A percentile compares a stretch with the other conserved stretches of the same genome.
These are phyloP conservation scores for Boletellus deceptivus DNA, from an alignment of 1,284 basidiomycete genomes.

Conservation along the genomic window DNA sequence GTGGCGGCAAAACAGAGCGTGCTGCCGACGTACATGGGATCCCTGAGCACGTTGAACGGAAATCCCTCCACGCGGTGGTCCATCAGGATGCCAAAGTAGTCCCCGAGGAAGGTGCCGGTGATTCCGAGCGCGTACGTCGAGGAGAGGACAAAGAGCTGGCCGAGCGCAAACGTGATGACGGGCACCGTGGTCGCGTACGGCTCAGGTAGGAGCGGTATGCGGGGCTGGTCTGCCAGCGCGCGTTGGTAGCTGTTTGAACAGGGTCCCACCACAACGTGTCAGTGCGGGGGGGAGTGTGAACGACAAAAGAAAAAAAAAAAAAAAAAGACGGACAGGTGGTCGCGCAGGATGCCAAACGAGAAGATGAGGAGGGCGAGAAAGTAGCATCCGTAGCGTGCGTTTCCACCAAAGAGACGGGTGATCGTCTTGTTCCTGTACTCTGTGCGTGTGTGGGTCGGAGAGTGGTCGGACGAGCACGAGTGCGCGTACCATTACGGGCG, in stretches of 20 bases:
- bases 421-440: constrained; percentile 89
- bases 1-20: constrained; percentile 84
- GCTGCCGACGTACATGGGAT: constrained; percentile 97
- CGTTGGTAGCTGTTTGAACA: constrained; percentile 55
- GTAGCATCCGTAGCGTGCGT: constrained; percentile 80
- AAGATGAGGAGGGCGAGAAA: constrained; percentile 91
- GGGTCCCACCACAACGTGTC: neutral
- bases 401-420: constrained; percentile 77
- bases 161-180: constrained; percentile 61
- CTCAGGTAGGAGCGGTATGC: constrained; percentile 52
- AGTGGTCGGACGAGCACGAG: no score
- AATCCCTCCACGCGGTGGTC: constrained; percentile 83
- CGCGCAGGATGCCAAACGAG: constrained; percentile 80
- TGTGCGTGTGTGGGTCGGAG: constrained; percentile 32
- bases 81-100: constrained; percentile 99
- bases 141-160: constrained; percentile 81
- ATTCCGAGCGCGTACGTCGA: constrained; percentile 92
- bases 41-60: constrained; percentile 90
- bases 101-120: constrained; percentile 93
- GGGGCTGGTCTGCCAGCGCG: constrained; percentile 75
- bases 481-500: constrained; percentile 76
- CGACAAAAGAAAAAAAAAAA: neutral
- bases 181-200: constrained; percentile 63
- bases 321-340: constrained; percentile 64
- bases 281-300: neutral